Evolutionary conservation across 108 stramenopile genomes (phyloP), one percentile per base, ranked within the genome.

Genomic region (Skeletonema menzelii): DNA sequence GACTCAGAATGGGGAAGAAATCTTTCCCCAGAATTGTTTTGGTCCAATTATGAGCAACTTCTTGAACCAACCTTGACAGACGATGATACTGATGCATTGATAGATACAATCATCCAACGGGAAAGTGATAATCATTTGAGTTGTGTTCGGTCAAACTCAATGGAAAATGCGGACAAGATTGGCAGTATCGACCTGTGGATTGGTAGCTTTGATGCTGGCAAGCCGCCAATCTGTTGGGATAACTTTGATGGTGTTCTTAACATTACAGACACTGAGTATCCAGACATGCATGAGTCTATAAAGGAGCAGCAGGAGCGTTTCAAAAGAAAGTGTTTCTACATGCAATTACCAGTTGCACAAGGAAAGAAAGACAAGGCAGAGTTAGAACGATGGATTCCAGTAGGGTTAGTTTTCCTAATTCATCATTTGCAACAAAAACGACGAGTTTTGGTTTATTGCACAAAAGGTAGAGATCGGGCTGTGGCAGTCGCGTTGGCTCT

Each of bases 401-500:
- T 88, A 5, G 90, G 87, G n/a, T 65, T 93, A 22, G 61, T 31
- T 2, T 93, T 91, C 76, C n/a, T 85, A 2, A 63, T 78, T 13
- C 63, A 72, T 31, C 87, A 89, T 64, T 31, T 82, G 10, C 37
- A 70, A 56, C 49, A 63, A 27, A 67, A 62, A 7, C 27, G 83
- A 26, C 67, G 87, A 22, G 80, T 91, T 13, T 65, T 93, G 49
- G 82, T 93, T 0, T 88, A 93, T 67, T 88, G 92, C 66, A 88
- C 88, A 60, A 90, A 93, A 67, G 92, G 92, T 3, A 84, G 76
- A 68, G 92, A 93, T 81, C 87, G 88, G 31, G 87, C 87, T 13
- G 92, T 93, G 26, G 92, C 88, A 31, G 69, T 93, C 8, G 88
- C 73, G 0, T 61, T 91, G 76, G 85, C 87, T 26, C 44, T 82